Percentiles rank a stretch among this genome's conserved stretches.
These are phyloP conservation scores for Willaertia magna DNA, from an alignment of 208 protist species.

Conservation along the genomic window DNA sequence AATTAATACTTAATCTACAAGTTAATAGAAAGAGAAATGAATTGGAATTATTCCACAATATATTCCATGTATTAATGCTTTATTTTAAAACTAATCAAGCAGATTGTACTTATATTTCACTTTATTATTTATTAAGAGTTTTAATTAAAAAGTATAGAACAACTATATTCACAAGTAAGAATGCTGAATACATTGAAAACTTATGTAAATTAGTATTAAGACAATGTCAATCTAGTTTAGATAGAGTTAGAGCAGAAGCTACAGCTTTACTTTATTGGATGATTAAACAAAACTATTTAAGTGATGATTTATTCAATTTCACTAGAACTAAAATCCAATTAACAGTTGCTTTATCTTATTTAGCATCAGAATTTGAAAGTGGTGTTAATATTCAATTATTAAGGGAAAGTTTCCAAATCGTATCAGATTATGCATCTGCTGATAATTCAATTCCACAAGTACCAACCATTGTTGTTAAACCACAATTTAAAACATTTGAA, in stretches of 20 bases:
- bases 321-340: slow-evolving; percentile 28
- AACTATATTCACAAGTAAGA: neutral
- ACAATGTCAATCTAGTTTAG: neutral
- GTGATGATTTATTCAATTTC: slow-evolving; percentile 19
- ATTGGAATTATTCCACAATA: neutral
- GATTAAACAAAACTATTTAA: neutral
- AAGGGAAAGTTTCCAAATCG: neutral
- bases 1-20: neutral
- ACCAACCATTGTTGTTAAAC: neutral
- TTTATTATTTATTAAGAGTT: neutral
- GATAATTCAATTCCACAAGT: neutral
- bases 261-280: neutral
- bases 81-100: neutral
- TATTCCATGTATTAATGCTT: neutral
- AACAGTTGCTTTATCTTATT: slow-evolving; percentile 11
- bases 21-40: neutral
- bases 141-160: neutral
- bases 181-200: neutral
- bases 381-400: neutral
- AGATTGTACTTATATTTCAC: neutral
- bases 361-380: neutral
- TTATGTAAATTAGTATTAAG: neutral
- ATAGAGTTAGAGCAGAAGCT: neutral
- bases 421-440: neutral
- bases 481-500: neutral